A percentile compares a stretch with the other conserved stretches of the same genome.
Conservation (phyloP, 495 filamentous ascomycete species). For the Lophium mytilinum region DNA sequence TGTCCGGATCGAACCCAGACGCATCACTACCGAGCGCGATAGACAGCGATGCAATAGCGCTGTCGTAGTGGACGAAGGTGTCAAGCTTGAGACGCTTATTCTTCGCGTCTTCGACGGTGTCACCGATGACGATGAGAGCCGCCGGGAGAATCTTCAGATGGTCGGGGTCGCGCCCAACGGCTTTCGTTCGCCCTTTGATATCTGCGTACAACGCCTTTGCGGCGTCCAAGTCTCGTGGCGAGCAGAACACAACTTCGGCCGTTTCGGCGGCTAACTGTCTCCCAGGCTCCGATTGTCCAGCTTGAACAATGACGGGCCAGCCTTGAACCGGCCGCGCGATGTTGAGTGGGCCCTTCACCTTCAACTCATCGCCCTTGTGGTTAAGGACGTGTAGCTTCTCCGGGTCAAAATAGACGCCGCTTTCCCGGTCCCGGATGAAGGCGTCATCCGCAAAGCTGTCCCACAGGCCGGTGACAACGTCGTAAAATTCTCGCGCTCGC, state of each 20-base stretch:
- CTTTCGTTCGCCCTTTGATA: conserved; percentile 41
- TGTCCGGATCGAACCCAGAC: conserved; percentile 42
- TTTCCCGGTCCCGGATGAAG: conserved; percentile 42
- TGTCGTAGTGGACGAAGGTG: conserved; percentile 48
- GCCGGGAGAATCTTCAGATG: conserved; percentile 46
- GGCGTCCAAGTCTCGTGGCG: conserved; percentile 26
- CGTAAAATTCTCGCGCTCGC: conserved; percentile 8
- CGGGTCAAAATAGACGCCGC: conserved; percentile 42
- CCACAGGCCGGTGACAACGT: conserved; percentile 30
- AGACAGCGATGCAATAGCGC: conserved; percentile 47
- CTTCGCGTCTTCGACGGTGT: conserved; percentile 44
- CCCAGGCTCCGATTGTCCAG: conserved; percentile 47
- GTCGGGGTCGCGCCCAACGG: conserved; percentile 23
- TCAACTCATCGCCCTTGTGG: conserved; percentile 43
- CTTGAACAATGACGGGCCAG: conserved; percentile 50
- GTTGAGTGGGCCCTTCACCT: conserved; percentile 41
- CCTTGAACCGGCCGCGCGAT: conserved; percentile 48
- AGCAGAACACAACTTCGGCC: conserved; percentile 45
- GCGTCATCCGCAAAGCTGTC: conserved; percentile 50
- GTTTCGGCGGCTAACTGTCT: conserved; percentile 47
- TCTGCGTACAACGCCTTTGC: conserved; percentile 48
- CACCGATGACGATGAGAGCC: conserved; percentile 43
- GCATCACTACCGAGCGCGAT: conserved; percentile 42
- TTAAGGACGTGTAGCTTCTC: conserved; percentile 43
- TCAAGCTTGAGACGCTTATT: conserved; percentile 44